Conservation (phyloP, 1,284 basidiomycete species). For the Moesziomyces globuligerus region DNA sequence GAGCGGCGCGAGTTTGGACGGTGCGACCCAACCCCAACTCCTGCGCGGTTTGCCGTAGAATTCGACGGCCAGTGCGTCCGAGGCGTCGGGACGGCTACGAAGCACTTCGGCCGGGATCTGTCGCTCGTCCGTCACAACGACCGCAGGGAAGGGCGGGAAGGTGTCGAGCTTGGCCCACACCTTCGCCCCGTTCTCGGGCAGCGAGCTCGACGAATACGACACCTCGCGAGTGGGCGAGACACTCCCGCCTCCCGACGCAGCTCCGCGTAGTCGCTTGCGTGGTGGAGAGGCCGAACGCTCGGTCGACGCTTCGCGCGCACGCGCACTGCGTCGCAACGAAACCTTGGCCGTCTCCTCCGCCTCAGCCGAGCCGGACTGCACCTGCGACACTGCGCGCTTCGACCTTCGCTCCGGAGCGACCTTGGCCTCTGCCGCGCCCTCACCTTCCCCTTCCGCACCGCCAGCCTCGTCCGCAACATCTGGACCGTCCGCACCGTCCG, state of each 20-base stretch:
- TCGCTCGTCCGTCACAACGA: constrained; percentile 9
- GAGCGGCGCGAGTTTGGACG: constrained; percentile 8
- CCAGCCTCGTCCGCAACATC: neutral
- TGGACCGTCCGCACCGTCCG: no score
- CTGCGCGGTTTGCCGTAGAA: constrained; percentile 28
- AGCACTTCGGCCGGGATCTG: constrained; percentile 2
- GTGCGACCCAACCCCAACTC: constrained; percentile 22
- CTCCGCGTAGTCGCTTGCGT: neutral
- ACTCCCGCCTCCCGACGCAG: neutral
- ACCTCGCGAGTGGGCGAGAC: neutral
- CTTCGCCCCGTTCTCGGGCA: constrained; percentile 19
- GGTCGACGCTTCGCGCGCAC: constrained; percentile 6
- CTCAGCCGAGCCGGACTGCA: neutral
- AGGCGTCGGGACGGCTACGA: neutral
- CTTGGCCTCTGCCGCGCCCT: neutral
- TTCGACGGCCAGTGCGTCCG: constrained; percentile 11
- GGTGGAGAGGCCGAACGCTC: constrained; percentile 12
- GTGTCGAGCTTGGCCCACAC: constrained; percentile 49
- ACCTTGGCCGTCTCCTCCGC: neutral
- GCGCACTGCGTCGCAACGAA: constrained; percentile 18
- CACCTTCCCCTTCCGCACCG: constrained; percentile 1
- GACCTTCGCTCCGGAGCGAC: neutral
- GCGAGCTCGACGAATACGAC: neutral
- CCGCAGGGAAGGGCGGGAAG: constrained; percentile 28
- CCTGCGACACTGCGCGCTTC: constrained; percentile 12